phyloP scores from a whole-genome alignment of 352 stramenopile genomes.

The Blastocystis sp. region DNA sequence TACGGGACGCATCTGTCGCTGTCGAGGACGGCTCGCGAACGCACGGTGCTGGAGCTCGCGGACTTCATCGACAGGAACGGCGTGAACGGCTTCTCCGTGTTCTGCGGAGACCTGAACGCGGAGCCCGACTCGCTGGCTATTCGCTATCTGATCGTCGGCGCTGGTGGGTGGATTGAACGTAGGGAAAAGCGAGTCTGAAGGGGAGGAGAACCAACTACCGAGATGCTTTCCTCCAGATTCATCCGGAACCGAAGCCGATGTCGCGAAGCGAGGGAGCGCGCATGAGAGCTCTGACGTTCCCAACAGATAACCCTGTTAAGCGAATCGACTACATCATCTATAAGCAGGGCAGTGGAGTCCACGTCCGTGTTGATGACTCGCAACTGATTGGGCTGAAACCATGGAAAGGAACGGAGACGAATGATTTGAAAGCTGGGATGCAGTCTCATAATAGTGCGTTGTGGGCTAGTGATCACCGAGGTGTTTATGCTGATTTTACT shows the following conservation, averaged over 20 bases:
- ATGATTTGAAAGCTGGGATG: constrained; percentile 73
- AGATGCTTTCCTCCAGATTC: constrained; percentile 73
- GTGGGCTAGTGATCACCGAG: constrained; percentile 77
- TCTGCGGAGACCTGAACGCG: constrained; percentile 77
- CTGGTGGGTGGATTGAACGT: not conserved
- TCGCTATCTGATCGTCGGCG: constrained; percentile 68
- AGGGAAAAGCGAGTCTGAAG: constrained; percentile 69
- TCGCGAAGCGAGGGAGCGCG: constrained; percentile 68
- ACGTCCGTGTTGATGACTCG: constrained; percentile 68
- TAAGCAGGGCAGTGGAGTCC: constrained; percentile 68
- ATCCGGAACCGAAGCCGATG: constrained; percentile 70
- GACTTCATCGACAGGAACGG: constrained; percentile 72
- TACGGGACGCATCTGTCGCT: constrained; percentile 79
- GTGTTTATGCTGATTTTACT: constrained; percentile 68
- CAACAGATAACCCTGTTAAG: constrained; percentile 76
- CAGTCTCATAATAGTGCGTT: constrained; percentile 71
- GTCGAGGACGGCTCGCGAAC: constrained; percentile 72
- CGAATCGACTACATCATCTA: constrained; percentile 79
- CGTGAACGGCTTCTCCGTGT: constrained; percentile 71
- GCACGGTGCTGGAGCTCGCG: constrained; percentile 77
- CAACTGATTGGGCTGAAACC: constrained; percentile 73
- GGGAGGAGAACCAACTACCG: constrained; percentile 71
- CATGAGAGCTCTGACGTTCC: constrained; percentile 74
- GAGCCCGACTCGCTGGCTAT: constrained; percentile 76
- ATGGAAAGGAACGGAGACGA: constrained; percentile 69